Evolutionary conservation across 2,329 filamentous ascomycete genomes (phyloP).

Genomic region (Thelonectria discophora): DNA sequence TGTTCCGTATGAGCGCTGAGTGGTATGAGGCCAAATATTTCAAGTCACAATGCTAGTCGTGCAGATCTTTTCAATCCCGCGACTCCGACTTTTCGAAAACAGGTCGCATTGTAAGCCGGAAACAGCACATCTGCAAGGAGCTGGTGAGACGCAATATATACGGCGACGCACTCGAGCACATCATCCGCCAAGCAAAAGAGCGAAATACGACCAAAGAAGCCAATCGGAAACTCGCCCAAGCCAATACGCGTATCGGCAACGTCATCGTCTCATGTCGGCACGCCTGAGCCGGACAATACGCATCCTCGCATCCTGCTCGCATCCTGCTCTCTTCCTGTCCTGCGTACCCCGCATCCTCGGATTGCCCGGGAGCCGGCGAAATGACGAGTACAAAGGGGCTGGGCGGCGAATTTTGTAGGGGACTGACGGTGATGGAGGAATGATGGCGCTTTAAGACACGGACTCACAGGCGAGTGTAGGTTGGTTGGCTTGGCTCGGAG

Average conservation of each 20-base stretch:
- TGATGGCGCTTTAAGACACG: background rate
- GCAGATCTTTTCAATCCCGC: background rate
- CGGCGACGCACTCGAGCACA: slow-evolving; percentile 3
- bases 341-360: background rate
- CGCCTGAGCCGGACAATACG: background rate
- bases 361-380: background rate
- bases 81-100: background rate
- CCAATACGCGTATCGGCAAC: background rate
- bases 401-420: too few relatives aligned
- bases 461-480: background rate
- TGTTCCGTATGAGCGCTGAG: background rate
- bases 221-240: slow-evolving; percentile 11
- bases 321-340: background rate
- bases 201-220: background rate
- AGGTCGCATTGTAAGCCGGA: background rate
- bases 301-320: background rate
- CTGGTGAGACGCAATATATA: background rate
- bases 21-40: background rate
- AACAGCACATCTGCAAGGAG: background rate
- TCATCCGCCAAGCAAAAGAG: background rate
- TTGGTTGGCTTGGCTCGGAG: too few relatives aligned
- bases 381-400: background rate
- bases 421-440: too few relatives aligned
- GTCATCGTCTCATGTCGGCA: slow-evolving; percentile 14
- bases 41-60: background rate